Conservation (phyloP, 2,329 filamentous ascomycete species). For the Pseudogymnoascus sp. region DNA sequence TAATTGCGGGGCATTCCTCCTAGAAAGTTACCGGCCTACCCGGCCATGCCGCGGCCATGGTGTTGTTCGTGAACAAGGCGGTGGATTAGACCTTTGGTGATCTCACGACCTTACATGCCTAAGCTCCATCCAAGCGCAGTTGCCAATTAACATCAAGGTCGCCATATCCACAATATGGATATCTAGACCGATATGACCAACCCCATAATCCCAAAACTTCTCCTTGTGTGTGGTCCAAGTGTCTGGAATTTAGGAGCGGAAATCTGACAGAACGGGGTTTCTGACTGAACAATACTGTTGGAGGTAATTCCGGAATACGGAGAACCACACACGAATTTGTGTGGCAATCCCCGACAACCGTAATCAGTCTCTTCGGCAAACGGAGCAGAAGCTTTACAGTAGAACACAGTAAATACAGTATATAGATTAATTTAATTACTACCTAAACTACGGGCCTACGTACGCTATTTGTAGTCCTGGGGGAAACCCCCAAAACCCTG, state of each 20-base stretch:
- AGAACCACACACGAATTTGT: no score
- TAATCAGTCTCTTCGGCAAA: no score
- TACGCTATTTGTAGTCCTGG: no score
- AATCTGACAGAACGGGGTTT: not conserved
- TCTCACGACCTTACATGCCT: not conserved
- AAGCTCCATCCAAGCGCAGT: not conserved
- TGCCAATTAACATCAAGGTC: not conserved
- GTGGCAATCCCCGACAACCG: no score
- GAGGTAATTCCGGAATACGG: no score
- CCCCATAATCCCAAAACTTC: not conserved
- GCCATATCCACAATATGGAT: not conserved
- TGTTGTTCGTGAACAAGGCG: not conserved
- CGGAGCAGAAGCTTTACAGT: no score
- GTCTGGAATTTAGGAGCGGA: not conserved
- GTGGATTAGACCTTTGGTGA: not conserved
- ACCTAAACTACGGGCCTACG: no score
- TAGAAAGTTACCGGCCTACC: not conserved
- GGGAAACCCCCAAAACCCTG: no score
- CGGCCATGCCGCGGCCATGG: not conserved
- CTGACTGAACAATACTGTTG: no score
- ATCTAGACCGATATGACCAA: not conserved
- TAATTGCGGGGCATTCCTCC: not conserved
- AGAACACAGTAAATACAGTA: no score
- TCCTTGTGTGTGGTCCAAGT: not conserved
- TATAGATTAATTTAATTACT: no score